Evolutionary conservation across 805 yeast genomes (phyloP).

Genomic region (Barnettozyma wickerhamii): DNA sequence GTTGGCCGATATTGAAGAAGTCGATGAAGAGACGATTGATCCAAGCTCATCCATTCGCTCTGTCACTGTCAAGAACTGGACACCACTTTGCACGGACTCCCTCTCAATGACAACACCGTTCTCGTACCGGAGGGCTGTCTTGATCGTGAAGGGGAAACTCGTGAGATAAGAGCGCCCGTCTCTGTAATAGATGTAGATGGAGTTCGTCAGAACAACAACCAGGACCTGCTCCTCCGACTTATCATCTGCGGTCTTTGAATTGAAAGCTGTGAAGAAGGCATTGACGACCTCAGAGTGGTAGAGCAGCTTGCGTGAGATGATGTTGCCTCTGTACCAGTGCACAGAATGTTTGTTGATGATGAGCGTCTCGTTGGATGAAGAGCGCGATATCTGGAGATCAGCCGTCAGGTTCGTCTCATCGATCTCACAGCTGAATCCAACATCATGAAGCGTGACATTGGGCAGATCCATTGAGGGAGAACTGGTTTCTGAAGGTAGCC

Average conservation of each 20-base stretch:
- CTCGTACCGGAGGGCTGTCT: constrained; percentile 57
- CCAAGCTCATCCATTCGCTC: constrained; percentile 79
- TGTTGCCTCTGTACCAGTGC: constrained; percentile 45
- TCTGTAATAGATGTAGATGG: constrained; percentile 56
- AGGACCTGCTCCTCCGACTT: constrained; percentile 33
- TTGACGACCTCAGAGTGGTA: constrained; percentile 48
- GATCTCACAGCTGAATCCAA: constrained; percentile 2
- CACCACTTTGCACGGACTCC: constrained; percentile 19
- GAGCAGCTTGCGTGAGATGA: constrained; percentile 43
- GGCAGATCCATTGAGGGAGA: constrained; percentile 7
- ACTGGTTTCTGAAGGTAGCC: background rate
- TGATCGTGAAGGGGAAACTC: constrained; percentile 66
- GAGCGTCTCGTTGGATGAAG: constrained; percentile 15
- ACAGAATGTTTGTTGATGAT: constrained; percentile 14
- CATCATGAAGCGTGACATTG: constrained; percentile 2
- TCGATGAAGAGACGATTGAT: constrained; percentile 63
- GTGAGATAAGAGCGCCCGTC: constrained; percentile 57
- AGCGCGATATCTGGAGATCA: constrained; percentile 5
- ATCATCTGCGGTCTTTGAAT: constrained; percentile 11
- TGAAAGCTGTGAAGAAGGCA: constrained; percentile 60
- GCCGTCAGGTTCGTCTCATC: background rate
- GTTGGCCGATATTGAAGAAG: constrained; percentile 53
- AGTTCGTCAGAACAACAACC: constrained; percentile 56
- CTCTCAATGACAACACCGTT: constrained; percentile 66
- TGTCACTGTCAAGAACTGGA: constrained; percentile 54